A percentile compares a stretch with the other conserved stretches of the same genome.
These are phyloP conservation scores for Backusella mclennaniae DNA, from an alignment of 192 early-diverging fungal genomes.

Conservation along the genomic window DNA sequence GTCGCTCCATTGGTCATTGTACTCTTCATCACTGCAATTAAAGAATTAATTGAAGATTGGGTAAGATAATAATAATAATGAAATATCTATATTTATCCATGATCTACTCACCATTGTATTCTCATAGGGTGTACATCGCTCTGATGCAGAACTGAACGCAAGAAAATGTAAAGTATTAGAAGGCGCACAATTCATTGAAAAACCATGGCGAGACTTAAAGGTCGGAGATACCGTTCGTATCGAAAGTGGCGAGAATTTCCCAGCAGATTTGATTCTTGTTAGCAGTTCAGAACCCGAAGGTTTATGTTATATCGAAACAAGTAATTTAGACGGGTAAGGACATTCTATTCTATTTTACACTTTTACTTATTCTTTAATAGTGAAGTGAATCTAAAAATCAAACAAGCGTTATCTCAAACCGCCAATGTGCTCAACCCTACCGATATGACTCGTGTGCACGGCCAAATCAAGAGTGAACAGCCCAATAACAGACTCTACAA, in stretches of 20 bases:
- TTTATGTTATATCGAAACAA: constrained; percentile 97
- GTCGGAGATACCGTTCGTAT: constrained; percentile 94
- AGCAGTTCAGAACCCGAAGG: constrained; percentile 94
- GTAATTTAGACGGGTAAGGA: constrained; percentile 88
- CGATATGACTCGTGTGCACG: constrained; percentile 58
- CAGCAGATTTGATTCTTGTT: constrained; percentile 88
- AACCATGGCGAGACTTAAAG: constrained; percentile 75
- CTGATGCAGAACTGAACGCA: constrained; percentile 74
- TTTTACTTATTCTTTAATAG: constrained; percentile 34
- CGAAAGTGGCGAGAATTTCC: constrained; percentile 85
- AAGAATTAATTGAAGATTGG: constrained; percentile 93
- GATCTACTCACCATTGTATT: too few species aligned
- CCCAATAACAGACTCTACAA: constrained; percentile 98
- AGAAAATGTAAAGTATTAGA: constrained; percentile 59
- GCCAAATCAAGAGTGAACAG: constrained; percentile 87
- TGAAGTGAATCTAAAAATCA: constrained; percentile 97
- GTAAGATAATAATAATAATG: constrained; percentile 26
- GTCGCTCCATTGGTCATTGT: constrained; percentile 85
- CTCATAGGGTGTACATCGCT: constrained; percentile 47
- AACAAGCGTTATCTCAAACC: constrained; percentile 88
- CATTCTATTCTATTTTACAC: not conserved
- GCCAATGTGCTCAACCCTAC: constrained; percentile 67
- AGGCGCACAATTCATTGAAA: constrained; percentile 68
- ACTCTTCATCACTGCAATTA: constrained; percentile 83
- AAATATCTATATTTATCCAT: not conserved